Evolutionary conservation across 2,329 filamentous ascomycete genomes (phyloP).

Genomic region (Colletotrichum abscissum): DNA sequence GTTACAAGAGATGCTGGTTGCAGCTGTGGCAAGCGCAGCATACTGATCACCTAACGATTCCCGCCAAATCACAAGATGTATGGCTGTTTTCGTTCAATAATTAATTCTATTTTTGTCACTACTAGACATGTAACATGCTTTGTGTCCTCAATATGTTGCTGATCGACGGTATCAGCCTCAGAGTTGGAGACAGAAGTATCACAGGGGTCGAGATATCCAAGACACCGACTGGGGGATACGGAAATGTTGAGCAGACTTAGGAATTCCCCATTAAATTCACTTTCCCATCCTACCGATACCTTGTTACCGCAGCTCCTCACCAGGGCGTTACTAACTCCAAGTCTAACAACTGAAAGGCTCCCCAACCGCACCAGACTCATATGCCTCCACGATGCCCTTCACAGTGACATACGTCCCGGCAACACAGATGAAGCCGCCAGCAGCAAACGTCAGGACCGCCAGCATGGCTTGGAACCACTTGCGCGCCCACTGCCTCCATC

Average conservation of each 20-base stretch:
- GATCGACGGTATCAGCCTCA: background rate
- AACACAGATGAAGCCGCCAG: conserved; percentile 60
- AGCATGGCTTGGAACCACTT: conserved; percentile 51
- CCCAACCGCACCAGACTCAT: conserved; percentile 27
- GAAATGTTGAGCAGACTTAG: background rate
- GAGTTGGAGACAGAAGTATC: background rate
- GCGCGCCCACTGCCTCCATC: conserved; percentile 49
- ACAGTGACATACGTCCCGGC: conserved; percentile 62
- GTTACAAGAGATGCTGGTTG: background rate
- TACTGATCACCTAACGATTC: background rate
- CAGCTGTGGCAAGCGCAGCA: background rate
- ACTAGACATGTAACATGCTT: background rate
- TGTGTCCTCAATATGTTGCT: background rate
- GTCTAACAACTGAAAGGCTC: conserved; percentile 27
- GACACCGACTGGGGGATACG: background rate
- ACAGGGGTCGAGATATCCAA: background rate
- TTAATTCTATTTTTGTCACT: background rate
- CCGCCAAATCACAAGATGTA: background rate
- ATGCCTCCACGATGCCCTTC: conserved; percentile 42
- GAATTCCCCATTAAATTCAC: background rate
- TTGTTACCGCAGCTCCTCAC: background rate
- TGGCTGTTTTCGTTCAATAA: background rate
- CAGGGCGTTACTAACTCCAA: background rate
- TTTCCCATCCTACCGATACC: background rate
- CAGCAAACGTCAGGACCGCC: conserved; percentile 53